Base-by-base conservation (phyloP, 768 basidiomycete species). In the Rhodosporidiobolus odoratus region DNA sequence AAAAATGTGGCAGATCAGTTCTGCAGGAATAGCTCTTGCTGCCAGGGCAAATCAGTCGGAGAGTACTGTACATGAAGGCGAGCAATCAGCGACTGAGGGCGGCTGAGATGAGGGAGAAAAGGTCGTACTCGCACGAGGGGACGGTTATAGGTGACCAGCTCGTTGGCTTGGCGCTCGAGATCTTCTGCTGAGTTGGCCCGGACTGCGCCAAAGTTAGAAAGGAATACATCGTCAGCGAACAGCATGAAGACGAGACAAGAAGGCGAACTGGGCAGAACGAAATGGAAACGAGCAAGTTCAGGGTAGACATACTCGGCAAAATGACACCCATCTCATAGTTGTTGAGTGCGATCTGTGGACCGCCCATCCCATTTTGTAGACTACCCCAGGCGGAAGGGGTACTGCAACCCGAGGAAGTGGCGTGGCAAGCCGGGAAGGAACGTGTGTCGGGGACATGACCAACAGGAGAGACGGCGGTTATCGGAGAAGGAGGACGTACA, bases 311-410 rank as follows among this genome's bases (percentile, higher is more conserved):
- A 71, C 65, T 57, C 8, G 68, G 68, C 0, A 74, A 23, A 17
- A 74, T 19, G 25, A 71, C 66, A 23, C 73, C 73, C 13, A 74
- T 40, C 57, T 74, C 69, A 59, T 68, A 71, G 50, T 74, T 74
- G 32, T 61, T 58, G 23, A 58, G 25, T 0, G 13, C 19, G 19
- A 68, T 27, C 43, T 61, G 57, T 19, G 69, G 62, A 1, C 67
- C 58, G 4, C 17, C 8, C n/a, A 37, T 1, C 7, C 48, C 59
- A 16, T 63, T 47, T 53, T 69, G 50, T 1, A 67, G 70, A 10
- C 13, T 15, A 25, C 74, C 74, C 74, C 74, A 75, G 2, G 74
- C 74, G 8, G 70, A 54, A 6, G 41, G 15, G 19, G 73, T 74
- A 32, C 68, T 69, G 63, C 12, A 45, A 16, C 3, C 13, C 23